A percentile compares a stretch with the other conserved stretches of the same genome.
Evolutionary conservation across 495 filamentous ascomycete genomes (phyloP).

Genomic region (Aspergillus campestris): DNA sequence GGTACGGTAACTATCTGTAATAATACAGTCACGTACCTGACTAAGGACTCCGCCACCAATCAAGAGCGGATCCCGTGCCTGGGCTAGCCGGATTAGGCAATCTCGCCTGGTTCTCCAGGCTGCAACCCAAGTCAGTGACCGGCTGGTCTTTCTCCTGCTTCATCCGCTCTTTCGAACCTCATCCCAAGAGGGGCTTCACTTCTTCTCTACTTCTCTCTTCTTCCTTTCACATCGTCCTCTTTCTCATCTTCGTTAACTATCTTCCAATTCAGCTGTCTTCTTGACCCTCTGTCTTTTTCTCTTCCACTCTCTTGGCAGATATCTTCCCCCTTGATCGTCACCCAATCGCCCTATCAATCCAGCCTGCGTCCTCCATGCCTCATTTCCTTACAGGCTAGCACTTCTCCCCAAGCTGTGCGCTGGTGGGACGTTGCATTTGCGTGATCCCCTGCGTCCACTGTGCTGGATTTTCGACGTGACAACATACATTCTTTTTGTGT

Average conservation of each 20-base stretch:
- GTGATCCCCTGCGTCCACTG: slow-evolving; percentile 1
- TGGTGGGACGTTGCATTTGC: slow-evolving; percentile 10
- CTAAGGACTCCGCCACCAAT: too few relatives aligned
- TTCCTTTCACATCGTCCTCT: slow-evolving; percentile 10
- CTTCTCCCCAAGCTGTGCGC: slow-evolving; percentile 12
- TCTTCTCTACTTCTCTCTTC: not conserved
- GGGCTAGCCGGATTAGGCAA: too few relatives aligned
- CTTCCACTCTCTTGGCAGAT: not conserved
- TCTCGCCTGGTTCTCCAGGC: too few relatives aligned
- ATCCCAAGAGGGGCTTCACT: too few relatives aligned
- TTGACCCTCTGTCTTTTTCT: not conserved
- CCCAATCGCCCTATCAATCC: slow-evolving; percentile 1
- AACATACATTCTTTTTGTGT: slow-evolving; percentile 4
- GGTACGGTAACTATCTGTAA: too few relatives aligned
- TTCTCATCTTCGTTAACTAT: too few relatives aligned
- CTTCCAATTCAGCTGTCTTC: too few relatives aligned
- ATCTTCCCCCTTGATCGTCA: slow-evolving; percentile 2
- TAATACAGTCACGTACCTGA: too few relatives aligned
- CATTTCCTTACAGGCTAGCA: slow-evolving; percentile 7
- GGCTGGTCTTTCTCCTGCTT: too few relatives aligned
- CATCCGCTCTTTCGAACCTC: too few relatives aligned
- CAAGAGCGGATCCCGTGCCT: too few relatives aligned
- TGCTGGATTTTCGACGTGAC: slow-evolving; percentile 1
- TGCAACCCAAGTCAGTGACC: too few relatives aligned
- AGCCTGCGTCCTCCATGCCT: slow-evolving; percentile 12